Conservation (phyloP, 176 grass and related monocot genomes). For the Oropetium thomaeum region DNA sequence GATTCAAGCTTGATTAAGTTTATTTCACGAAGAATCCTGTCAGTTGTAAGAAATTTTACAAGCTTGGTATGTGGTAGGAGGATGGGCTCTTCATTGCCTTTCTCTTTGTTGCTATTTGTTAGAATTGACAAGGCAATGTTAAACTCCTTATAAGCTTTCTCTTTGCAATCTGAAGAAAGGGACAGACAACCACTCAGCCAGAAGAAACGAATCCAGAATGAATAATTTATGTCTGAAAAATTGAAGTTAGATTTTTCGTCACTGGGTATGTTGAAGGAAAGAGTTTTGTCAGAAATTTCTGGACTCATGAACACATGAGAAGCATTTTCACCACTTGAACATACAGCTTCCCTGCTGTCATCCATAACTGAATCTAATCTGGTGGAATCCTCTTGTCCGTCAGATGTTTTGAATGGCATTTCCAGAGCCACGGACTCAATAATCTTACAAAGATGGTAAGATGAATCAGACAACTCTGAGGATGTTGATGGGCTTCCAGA, state of each 20-base stretch:
- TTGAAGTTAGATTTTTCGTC: conserved; percentile 29
- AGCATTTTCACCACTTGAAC: conserved; percentile 36
- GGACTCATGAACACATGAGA: background rate
- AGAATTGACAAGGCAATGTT: conserved; percentile 66
- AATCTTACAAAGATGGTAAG: conserved; percentile 89
- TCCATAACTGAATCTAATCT: conserved; percentile 26
- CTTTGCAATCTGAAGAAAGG: conserved; percentile 67
- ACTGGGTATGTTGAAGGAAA: background rate
- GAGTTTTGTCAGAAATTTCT: conserved; percentile 32
- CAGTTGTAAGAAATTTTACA: conserved; percentile 66
- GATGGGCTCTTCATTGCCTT: conserved; percentile 46
- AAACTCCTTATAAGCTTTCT: conserved; percentile 85
- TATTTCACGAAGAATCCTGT: conserved; percentile 88
- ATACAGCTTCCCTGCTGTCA: conserved; percentile 16
- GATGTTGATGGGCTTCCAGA: conserved; percentile 56
- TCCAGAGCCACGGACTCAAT: conserved; percentile 67
- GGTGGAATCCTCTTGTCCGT: conserved; percentile 27
- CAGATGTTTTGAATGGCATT: conserved; percentile 40
- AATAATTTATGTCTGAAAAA: conserved; percentile 38
- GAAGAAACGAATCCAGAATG: conserved; percentile 87
- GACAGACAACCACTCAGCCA: conserved; percentile 84
- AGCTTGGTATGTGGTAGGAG: conserved; percentile 77
- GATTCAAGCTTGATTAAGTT: conserved; percentile 89
- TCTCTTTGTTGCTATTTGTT: conserved; percentile 36
- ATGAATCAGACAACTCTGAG: conserved; percentile 63